Conservation (phyloP, 495 filamentous ascomycete species). For the Aspergillus cavernicola region DNA sequence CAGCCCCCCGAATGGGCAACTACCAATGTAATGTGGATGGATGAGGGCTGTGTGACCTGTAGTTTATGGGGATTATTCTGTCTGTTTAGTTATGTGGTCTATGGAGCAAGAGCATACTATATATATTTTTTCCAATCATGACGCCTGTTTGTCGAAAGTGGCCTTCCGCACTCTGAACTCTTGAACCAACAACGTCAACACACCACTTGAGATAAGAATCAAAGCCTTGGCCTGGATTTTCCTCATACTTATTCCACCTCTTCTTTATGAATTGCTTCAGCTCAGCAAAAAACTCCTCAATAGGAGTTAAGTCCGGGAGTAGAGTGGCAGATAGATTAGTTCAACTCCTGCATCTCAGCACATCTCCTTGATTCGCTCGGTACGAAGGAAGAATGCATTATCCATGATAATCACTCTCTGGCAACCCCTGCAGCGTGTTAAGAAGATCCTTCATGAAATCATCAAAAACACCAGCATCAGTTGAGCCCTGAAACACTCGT, state of each 20-base stretch:
- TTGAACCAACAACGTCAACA: conserved; percentile 22
- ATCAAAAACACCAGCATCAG: conserved; percentile 36
- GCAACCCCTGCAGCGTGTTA: conserved; percentile 16
- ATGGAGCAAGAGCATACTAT: neutral
- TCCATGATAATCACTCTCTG: conserved; percentile 44
- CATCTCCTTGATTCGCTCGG: conserved; percentile 28
- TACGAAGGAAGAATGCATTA: conserved; percentile 40
- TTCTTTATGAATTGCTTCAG: conserved; percentile 23
- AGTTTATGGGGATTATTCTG: no score
- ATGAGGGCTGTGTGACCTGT: no score
- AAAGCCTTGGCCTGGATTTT: conserved; percentile 36
- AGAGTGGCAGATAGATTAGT: conserved; percentile 27
- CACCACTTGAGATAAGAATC: conserved; percentile 25
- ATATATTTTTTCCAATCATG: neutral
- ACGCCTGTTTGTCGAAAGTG: conserved; percentile 27
- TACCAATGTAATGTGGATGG: neutral
- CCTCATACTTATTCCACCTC: conserved; percentile 21
- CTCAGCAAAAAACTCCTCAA: conserved; percentile 25
- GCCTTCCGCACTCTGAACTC: conserved; percentile 19
- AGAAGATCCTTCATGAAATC: conserved; percentile 41
- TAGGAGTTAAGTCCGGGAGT: conserved; percentile 30
- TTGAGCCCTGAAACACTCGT: conserved; percentile 36
- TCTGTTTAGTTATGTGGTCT: neutral
- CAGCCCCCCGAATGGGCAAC: conserved; percentile 16
- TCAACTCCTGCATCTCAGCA: conserved; percentile 35